A percentile compares a stretch with the other conserved stretches of the same genome.
phyloP scores from a whole-genome alignment of 208 protist species.

The Leishmania turanica region DNA sequence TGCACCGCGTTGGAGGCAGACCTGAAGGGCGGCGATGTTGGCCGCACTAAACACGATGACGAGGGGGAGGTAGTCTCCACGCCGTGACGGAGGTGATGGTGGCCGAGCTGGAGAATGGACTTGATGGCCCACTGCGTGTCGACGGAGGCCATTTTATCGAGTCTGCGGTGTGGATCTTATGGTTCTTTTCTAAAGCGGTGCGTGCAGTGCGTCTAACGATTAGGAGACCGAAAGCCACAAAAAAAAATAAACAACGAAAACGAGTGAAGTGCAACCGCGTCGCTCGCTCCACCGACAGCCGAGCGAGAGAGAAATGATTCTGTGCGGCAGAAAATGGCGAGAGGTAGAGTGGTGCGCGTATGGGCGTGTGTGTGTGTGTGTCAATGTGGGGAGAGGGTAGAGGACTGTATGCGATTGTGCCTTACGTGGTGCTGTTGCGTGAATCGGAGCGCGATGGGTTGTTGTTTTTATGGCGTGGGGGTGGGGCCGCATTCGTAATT shows the following conservation, averaged over 20 bases:
- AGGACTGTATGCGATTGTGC: neutral
- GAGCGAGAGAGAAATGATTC: neutral
- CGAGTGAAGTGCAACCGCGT: neutral
- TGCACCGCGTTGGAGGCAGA: conserved; percentile 9
- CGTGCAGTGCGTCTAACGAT: neutral
- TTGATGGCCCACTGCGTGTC: conserved; percentile 30
- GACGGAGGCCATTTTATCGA: conserved; percentile 18
- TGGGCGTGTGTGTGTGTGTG: neutral
- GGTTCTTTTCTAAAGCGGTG: neutral
- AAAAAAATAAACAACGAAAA: no score
- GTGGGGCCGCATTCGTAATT: neutral
- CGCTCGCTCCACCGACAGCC: neutral
- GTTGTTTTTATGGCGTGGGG: neutral
- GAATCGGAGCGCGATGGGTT: neutral
- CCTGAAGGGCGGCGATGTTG: neutral
- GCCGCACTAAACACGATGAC: neutral
- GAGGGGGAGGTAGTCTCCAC: neutral
- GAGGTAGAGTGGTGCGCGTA: neutral
- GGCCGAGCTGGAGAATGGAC: conserved; percentile 33
- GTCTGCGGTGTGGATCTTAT: neutral
- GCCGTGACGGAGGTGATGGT: conserved; percentile 23
- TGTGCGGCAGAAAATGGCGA: neutral
- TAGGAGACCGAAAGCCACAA: neutral
- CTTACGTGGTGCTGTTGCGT: neutral
- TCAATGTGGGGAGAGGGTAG: neutral